Percentiles rank a stretch among this genome's conserved stretches.
Evolutionary conservation across 2,329 filamentous ascomycete genomes (phyloP).

Genomic region (Diaporthe citriasiana): DNA sequence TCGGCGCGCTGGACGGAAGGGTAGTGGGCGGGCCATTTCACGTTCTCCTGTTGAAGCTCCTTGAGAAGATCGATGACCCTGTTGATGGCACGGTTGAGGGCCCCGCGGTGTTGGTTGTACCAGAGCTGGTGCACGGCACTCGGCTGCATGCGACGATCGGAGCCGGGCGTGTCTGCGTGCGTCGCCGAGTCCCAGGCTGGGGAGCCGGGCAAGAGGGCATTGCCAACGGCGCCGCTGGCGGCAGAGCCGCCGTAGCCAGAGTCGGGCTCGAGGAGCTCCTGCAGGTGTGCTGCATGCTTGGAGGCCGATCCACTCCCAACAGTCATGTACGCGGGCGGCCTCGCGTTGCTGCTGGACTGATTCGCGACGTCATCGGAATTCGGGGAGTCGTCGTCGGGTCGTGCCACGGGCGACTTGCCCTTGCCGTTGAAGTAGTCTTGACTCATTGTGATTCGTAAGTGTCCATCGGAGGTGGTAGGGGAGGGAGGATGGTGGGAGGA

Average conservation of each 20-base stretch:
- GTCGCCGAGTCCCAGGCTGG: slow-evolving; percentile 60
- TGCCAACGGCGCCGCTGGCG: slow-evolving; percentile 68
- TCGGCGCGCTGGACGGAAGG: slow-evolving; percentile 82
- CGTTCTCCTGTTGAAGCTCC: slow-evolving; percentile 88
- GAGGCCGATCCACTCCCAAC: slow-evolving; percentile 87
- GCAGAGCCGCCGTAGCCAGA: slow-evolving; percentile 93
- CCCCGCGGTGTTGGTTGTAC: slow-evolving; percentile 92
- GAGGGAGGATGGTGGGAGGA: neutral
- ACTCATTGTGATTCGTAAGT: slow-evolving; percentile 63
- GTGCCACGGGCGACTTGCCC: slow-evolving; percentile 61
- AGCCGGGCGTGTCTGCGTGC: slow-evolving; percentile 66
- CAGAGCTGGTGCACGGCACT: slow-evolving; percentile 92
- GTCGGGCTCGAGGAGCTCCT: slow-evolving; percentile 86
- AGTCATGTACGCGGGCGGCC: slow-evolving; percentile 77
- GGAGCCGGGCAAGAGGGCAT: slow-evolving; percentile 55
- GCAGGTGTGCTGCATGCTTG: slow-evolving; percentile 83
- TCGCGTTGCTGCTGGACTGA: slow-evolving; percentile 37
- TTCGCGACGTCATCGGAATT: slow-evolving; percentile 43
- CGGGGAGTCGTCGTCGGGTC: slow-evolving; percentile 47
- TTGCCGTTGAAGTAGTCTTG: slow-evolving; percentile 71
- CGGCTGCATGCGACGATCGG: slow-evolving; percentile 78
- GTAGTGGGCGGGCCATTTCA: slow-evolving; percentile 94
- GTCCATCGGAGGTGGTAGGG: slow-evolving; percentile 42
- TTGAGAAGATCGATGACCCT: slow-evolving; percentile 87
- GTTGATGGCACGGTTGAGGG: slow-evolving; percentile 89